phyloP scores from a whole-genome alignment of 345 rosid species.

The Capsella bursapastoris region DNA sequence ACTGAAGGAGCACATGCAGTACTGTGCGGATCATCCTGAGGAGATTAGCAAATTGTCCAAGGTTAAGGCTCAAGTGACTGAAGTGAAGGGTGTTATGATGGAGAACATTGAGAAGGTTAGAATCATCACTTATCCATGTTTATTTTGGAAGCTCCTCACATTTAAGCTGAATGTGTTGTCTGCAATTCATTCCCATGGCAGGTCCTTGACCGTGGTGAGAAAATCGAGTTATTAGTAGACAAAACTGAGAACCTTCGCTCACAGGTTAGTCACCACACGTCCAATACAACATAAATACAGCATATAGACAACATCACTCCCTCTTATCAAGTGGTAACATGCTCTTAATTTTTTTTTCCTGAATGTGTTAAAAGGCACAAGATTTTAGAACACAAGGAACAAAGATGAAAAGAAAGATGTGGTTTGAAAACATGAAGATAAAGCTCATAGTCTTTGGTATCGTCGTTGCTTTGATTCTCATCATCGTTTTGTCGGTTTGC shows the following conservation, averaged over 20 bases:
- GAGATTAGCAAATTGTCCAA: conserved; percentile 93
- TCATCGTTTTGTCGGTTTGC: conserved; percentile 72
- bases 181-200: conserved; percentile 27
- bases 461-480: conserved; percentile 62
- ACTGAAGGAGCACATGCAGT: conserved; percentile 89
- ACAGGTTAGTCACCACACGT: conserved; percentile 56
- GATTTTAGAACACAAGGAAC: conserved; percentile 93
- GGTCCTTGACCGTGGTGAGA: conserved; percentile 99
- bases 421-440: conserved; percentile 93
- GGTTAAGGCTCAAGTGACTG: conserved; percentile 95
- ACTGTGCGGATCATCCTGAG: conserved; percentile 86
- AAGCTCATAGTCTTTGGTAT: conserved; percentile 81
- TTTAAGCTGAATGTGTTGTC: conserved; percentile 22
- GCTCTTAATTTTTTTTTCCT: background rate
- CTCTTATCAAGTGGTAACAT: conserved; percentile 17
- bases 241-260: conserved; percentile 95
- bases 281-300: background rate
- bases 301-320: background rate
- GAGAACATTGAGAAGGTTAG: conserved; percentile 94
- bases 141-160: background rate
- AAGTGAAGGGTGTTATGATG: conserved; percentile 99
- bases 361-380: conserved; percentile 65
- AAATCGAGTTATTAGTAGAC: conserved; percentile 93
- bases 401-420: conserved; percentile 87
- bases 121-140: background rate